Percentiles rank a stretch among this genome's conserved stretches.
These are phyloP conservation scores for Mucuna pruriens DNA, from an alignment of 306 rosid species.

Conservation along the genomic window DNA sequence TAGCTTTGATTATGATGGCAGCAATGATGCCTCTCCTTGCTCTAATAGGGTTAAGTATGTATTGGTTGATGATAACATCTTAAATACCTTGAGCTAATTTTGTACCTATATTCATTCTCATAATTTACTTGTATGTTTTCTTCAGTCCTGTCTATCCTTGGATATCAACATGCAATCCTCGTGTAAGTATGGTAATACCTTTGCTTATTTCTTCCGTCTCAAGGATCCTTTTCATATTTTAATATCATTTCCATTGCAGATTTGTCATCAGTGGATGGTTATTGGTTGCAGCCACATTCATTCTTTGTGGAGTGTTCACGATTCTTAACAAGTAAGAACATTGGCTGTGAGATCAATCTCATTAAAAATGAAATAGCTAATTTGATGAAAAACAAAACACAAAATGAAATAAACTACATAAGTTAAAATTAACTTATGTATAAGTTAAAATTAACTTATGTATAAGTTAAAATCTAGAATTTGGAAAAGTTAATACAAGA, in stretches of 20 bases:
- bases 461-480: too few species aligned
- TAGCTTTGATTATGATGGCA: conserved; percentile 70
- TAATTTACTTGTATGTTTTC: conserved; percentile 39
- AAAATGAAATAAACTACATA: too few species aligned
- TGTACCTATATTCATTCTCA: conserved; percentile 2
- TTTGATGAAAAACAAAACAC: too few species aligned
- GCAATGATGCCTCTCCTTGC: conserved; percentile 79
- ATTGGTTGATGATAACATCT: conserved; percentile 17
- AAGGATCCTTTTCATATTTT: not conserved
- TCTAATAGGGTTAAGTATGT: conserved; percentile 76
- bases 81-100: conserved; percentile 3
- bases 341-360: not conserved
- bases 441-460: too few species aligned
- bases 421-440: too few species aligned
- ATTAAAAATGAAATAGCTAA: not conserved
- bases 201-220: not conserved
- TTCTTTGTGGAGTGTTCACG: conserved; percentile 83
- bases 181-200: conserved; percentile 52
- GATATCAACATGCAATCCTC: conserved; percentile 79
- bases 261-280: conserved; percentile 88
- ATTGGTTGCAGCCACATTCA: conserved; percentile 75
- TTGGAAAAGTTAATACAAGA: too few species aligned
- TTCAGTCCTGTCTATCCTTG: conserved; percentile 77
- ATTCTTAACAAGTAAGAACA: conserved; percentile 75
- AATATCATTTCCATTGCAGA: conserved; percentile 62